Percentiles rank a stretch among this genome's conserved stretches.
Evolutionary conservation across 106 monocot genomes (phyloP).

Genomic region (Acorus calamus): DNA sequence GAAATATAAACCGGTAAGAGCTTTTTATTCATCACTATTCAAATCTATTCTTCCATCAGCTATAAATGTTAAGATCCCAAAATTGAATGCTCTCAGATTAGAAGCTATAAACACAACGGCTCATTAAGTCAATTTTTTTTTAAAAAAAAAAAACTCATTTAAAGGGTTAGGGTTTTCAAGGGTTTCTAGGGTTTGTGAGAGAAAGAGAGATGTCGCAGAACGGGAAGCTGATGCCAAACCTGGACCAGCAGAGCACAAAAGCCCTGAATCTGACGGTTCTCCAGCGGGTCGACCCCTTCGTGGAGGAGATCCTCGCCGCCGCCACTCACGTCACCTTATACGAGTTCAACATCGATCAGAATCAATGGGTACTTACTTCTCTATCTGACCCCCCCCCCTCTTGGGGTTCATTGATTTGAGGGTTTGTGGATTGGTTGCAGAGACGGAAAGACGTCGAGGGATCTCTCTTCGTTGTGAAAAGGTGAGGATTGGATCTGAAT

Average conservation of each 20-base stretch:
- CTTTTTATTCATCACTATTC: no score
- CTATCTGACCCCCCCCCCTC: not conserved
- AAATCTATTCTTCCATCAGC: no score
- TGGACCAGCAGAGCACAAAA: constrained; percentile 67
- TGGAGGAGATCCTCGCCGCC: constrained; percentile 89
- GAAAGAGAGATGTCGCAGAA: constrained; percentile 12
- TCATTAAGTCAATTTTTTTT: no score
- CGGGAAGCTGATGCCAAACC: constrained; percentile 67
- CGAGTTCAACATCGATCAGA: constrained; percentile 81
- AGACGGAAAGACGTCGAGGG: constrained; percentile 93
- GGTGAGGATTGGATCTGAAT: constrained; percentile 25
- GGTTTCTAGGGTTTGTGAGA: no score
- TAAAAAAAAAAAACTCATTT: no score
- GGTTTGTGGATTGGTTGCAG: constrained; percentile 15
- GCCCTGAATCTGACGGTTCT: constrained; percentile 81
- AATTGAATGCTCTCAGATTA: no score
- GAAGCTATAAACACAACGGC: no score
- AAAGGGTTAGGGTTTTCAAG: no score
- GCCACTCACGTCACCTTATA: constrained; percentile 85
- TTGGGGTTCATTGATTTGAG: not conserved
- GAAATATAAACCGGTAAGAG: no score
- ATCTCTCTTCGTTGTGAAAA: constrained; percentile 86
- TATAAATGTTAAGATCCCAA: no score
- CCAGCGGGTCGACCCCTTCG: constrained; percentile 79
- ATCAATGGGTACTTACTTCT: constrained; percentile 56